Percentiles rank a stretch among this genome's conserved stretches.
Conservation (phyloP, 129 eudicot species). For the Flaveria ramosissima region DNA sequence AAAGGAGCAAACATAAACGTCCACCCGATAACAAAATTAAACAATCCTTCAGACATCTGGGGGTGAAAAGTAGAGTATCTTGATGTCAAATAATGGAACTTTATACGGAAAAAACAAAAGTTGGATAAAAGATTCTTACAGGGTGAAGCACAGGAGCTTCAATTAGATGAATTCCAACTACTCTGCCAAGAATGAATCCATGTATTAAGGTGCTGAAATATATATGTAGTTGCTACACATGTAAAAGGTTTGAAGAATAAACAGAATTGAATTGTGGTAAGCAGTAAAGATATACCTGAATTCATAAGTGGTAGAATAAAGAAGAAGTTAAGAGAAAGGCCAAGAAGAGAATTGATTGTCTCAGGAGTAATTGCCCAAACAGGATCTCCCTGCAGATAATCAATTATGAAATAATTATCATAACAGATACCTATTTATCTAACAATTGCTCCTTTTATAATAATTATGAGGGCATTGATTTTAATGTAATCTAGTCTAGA, state of each 20-base stretch:
- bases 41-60: constrained; percentile 89
- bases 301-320: constrained; percentile 75
- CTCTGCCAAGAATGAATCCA: constrained; percentile 75
- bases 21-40: constrained; percentile 94
- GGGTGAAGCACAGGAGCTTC: constrained; percentile 98
- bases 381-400: constrained; percentile 83
- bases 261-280: constrained; percentile 1
- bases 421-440: background rate
- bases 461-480: no score
- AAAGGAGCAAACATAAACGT: constrained; percentile 90
- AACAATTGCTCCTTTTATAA: no score
- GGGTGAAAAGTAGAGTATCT: constrained; percentile 4
- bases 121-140: constrained; percentile 40
- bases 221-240: constrained; percentile 24
- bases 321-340: constrained; percentile 93
- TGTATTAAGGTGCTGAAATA: no score
- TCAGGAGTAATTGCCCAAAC: constrained; percentile 97
- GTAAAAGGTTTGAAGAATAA: background rate
- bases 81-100: constrained; percentile 2
- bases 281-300: constrained; percentile 50
- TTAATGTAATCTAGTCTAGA: no score
- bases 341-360: constrained; percentile 67
- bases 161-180: constrained; percentile 70
- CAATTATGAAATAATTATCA: background rate
- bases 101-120: background rate